These are phyloP conservation scores for Backusella macrospora DNA, from an alignment of 192 early-diverging fungal species.

Conservation along the genomic window DNA sequence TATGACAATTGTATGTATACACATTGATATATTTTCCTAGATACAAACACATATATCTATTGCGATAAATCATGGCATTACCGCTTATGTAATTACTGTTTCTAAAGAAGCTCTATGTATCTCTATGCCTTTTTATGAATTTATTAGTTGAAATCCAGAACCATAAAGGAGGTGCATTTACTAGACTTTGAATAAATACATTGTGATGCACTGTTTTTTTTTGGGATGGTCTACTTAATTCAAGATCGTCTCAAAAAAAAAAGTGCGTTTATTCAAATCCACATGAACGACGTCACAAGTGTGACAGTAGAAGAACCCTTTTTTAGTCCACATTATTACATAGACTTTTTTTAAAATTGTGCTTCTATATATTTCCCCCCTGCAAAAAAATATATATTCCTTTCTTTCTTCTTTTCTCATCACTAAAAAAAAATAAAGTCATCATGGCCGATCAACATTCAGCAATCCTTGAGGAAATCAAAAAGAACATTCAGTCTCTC, in stretches of 20 bases:
- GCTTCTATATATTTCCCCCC: not conserved
- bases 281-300: conserved; percentile 1
- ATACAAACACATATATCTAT: no score
- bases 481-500: conserved; percentile 44
- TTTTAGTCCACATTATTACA: not conserved
- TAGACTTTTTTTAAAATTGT: not conserved
- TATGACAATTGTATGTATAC: no score
- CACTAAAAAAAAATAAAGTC: not conserved
- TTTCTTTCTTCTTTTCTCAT: not conserved
- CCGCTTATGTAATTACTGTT: no score
- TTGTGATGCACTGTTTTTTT: no score
- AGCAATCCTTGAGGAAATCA: conserved; percentile 48
- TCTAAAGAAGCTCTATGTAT: no score
- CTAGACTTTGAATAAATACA: no score
- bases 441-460: conserved; percentile 42
- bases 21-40: no score
- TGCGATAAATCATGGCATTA: no score
- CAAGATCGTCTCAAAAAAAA: not conserved
- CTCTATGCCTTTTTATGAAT: no score
- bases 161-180: no score
- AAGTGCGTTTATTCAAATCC: not conserved
- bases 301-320: conserved; percentile 5
- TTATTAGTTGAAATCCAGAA: no score
- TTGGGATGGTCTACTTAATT: no score
- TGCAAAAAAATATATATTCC: not conserved